Evolutionary conservation across 257 asterid species (phyloP), one percentile per base, ranked within the genome.

Genomic region (Solanum paucissectum): DNA sequence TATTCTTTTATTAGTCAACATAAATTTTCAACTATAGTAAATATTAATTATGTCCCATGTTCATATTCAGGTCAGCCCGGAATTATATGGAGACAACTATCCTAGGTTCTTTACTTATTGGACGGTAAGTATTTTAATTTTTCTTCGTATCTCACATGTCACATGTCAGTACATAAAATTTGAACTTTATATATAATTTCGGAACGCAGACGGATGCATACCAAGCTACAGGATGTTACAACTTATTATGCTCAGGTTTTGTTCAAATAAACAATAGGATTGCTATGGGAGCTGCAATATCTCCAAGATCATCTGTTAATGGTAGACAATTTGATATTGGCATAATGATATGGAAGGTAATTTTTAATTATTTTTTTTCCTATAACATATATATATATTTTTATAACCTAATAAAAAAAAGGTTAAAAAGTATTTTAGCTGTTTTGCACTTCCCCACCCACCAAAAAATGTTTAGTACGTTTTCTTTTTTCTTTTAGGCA

Each of bases 141-240:
- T 72, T 9, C 4, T 18, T 4, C 5, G 0, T 69, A 29, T 21
- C 1, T 25, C 36, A 32, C 2, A 5, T 33, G 34, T 33, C 34
- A 60, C 0, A 9, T 60, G 34, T 62, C 25, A 25, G 6, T 34
- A 5, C 7, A 25, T 33, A 14, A 33, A 87, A 40, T 0, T 44
- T 42, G 68, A 82, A 25, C 1, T 42, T 72, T 20, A 37, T n/a
- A 6, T 5, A 5, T 16, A 44, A 42, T 76, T 76, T 60, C 2
- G 12, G 20, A 55, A n/a, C 7, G 86, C 94, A 96, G 99, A 94
- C 94, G 4, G 99, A 96, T 92, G 99, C 98, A 68, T 96, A 96
- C 88, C 98, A 95, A 94, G 95, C 98, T n/a, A 96, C 98, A 11
- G 98, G 98, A 87, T 96, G 99, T 93, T 96, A 95, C 93, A 96